Conservation (phyloP, 768 basidiomycete species). For the Termitomyces sp. region DNA sequence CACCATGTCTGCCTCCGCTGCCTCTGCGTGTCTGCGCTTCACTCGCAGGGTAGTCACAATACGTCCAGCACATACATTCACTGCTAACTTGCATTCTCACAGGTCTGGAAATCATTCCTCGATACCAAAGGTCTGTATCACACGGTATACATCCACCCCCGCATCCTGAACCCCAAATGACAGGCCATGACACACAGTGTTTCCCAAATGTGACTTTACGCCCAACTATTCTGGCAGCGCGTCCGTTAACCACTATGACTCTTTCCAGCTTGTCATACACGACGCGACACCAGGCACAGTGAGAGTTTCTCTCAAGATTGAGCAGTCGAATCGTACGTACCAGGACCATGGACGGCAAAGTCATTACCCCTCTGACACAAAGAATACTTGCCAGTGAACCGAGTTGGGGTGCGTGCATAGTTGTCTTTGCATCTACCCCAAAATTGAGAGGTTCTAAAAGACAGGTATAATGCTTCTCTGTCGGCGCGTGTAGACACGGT, state of each 20-base stretch:
- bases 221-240: background rate
- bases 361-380: background rate
- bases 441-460: constrained; percentile 18
- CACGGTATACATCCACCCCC: background rate
- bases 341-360: background rate
- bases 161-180: constrained; percentile 4
- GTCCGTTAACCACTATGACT: background rate
- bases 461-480: constrained; percentile 28
- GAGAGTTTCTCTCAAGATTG: constrained; percentile 66
- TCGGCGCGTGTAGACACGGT: background rate
- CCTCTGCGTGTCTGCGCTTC: constrained; percentile 65
- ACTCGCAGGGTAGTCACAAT: constrained; percentile 48
- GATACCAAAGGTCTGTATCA: constrained; percentile 58
- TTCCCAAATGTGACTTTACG: constrained; percentile 63
- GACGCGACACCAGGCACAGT: constrained; percentile 71
- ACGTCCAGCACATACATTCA: background rate
- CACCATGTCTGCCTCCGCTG: constrained; percentile 26
- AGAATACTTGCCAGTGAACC: constrained; percentile 54
- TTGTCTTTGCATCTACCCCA: background rate
- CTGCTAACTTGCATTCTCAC: background rate
- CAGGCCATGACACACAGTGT: constrained; percentile 78
- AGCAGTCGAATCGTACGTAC: constrained; percentile 66
- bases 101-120: constrained; percentile 85
- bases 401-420: constrained; percentile 61
- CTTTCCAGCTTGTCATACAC: constrained; percentile 54